These are phyloP conservation scores for Capsella bursapastoris DNA, from an alignment of 345 rosid species.

Conservation along the genomic window DNA sequence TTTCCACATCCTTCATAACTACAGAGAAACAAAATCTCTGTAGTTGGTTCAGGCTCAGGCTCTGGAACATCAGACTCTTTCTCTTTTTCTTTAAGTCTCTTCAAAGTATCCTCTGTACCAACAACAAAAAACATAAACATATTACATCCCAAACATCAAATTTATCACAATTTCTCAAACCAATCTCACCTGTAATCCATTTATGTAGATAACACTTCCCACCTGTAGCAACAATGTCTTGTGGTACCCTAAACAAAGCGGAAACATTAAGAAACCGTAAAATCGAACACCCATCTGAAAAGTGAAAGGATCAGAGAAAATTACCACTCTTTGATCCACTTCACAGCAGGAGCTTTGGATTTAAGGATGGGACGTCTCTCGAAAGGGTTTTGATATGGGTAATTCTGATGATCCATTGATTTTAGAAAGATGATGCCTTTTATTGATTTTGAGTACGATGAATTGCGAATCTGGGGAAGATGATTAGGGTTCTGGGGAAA, in stretches of 20 bases:
- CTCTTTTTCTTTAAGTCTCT: slow-evolving; percentile 68
- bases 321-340: slow-evolving; percentile 88
- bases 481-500: slow-evolving; percentile 29
- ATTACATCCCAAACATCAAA: background rate
- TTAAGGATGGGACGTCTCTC: slow-evolving; percentile 74
- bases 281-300: background rate
- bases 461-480: slow-evolving; percentile 2
- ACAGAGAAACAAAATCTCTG: slow-evolving; percentile 96
- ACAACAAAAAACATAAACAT: background rate
- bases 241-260: slow-evolving; percentile 80
- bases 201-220: slow-evolving; percentile 82
- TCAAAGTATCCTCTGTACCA: slow-evolving; percentile 64
- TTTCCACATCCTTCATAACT: slow-evolving; percentile 96
- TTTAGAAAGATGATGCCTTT: background rate
- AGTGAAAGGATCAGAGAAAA: background rate
- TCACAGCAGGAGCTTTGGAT: slow-evolving; percentile 80
- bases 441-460: background rate
- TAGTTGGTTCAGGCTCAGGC: slow-evolving; percentile 93
- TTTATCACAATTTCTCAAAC: background rate
- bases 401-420: slow-evolving; percentile 47
- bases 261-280: background rate
- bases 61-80: slow-evolving; percentile 73
- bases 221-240: slow-evolving; percentile 92
- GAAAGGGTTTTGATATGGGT: slow-evolving; percentile 59
- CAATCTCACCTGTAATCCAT: slow-evolving; percentile 83